These are phyloP conservation scores for Wickerhamiella lipophila DNA, from an alignment of 805 yeast species.

Conservation along the genomic window DNA sequence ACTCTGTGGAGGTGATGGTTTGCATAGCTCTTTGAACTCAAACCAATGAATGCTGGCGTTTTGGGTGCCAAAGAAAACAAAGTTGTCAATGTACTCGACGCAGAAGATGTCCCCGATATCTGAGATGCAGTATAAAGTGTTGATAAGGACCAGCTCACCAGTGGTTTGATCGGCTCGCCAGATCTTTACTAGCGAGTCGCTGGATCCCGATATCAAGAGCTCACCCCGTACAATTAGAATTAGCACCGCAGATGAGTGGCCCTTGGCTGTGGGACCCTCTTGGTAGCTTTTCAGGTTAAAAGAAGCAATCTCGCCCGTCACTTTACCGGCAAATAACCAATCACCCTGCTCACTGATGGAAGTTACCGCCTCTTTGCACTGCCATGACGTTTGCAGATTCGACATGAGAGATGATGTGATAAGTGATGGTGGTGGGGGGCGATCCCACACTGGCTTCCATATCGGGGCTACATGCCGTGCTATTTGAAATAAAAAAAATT, in stretches of 20 bases:
- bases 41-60: slow-evolving; percentile 80
- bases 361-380: slow-evolving; percentile 55
- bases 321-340: slow-evolving; percentile 74
- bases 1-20: slow-evolving; percentile 18
- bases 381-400: slow-evolving; percentile 41
- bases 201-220: slow-evolving; percentile 75
- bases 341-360: slow-evolving; percentile 33
- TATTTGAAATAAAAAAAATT: too few relatives aligned
- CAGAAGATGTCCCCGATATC: slow-evolving; percentile 94
- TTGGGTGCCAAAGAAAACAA: slow-evolving; percentile 78
- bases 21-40: slow-evolving; percentile 23
- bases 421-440: not conserved
- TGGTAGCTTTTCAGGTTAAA: slow-evolving; percentile 57
- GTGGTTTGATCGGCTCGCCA: slow-evolving; percentile 46
- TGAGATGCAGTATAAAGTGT: slow-evolving; percentile 66
- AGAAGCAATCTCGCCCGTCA: slow-evolving; percentile 64
- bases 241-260: slow-evolving; percentile 65
- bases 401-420: slow-evolving; percentile 6
- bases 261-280: slow-evolving; percentile 38
- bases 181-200: slow-evolving; percentile 77
- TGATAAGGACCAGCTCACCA: slow-evolving; percentile 27
- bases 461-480: too few relatives aligned
- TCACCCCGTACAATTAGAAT: slow-evolving; percentile 36
- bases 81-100: slow-evolving; percentile 50
- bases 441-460: too few relatives aligned